phyloP scores from a whole-genome alignment of 345 rosid genomes.

The Eucalyptus urophylla region DNA sequence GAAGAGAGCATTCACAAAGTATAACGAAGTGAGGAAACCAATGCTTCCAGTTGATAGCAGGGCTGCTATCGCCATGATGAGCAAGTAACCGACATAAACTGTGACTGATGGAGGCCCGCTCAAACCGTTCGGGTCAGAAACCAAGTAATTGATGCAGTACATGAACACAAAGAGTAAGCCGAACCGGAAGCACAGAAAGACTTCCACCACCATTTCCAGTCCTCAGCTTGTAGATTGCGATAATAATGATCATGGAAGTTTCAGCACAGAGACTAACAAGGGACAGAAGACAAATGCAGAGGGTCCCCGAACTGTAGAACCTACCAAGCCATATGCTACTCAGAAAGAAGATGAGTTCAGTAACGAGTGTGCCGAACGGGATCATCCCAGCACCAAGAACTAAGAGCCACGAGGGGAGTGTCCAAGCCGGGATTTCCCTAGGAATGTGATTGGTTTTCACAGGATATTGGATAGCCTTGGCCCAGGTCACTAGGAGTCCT shows the following conservation, averaged over 20 bases:
- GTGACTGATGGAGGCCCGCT: neutral
- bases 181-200: constrained; percentile 1
- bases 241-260: neutral
- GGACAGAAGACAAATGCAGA: neutral
- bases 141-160: neutral
- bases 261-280: neutral
- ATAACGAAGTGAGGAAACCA: neutral
- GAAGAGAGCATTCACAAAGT: neutral
- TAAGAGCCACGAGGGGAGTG: neutral
- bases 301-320: neutral
- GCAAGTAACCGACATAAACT: neutral
- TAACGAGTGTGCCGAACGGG: neutral
- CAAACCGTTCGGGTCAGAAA: neutral
- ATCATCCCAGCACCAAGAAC: neutral
- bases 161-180: neutral
- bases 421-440: neutral
- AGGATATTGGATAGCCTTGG: neutral
- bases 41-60: neutral
- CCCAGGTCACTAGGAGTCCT: neutral
- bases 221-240: neutral
- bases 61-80: neutral
- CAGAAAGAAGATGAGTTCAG: neutral
- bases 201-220: constrained; percentile 5
- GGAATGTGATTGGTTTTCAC: neutral
- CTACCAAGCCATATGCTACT: neutral